Base-by-base conservation (phyloP, 305 asterid species). In the Striga hermonthica region DNA sequence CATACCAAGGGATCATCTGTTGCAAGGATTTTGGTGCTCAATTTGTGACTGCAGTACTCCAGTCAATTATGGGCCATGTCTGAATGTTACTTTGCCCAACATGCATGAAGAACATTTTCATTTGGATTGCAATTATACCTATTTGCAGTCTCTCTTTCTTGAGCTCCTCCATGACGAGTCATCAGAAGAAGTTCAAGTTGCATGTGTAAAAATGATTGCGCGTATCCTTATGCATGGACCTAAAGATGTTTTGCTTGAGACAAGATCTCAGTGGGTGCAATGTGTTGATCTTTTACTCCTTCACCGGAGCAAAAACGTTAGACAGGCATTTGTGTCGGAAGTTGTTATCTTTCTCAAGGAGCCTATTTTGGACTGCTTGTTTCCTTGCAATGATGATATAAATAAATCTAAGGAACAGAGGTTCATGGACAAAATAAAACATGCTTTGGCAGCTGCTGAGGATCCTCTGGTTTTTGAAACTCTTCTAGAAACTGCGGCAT, bases 171-270 rank as follows among this genome's bases (percentile, higher is more conserved):
- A 74, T 70, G 87, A 82, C 69, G 95, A 83, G 70, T 80, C 96
- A 68, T 82, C 90, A 11, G 95, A 84, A 81, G 96, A 86, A 59
- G 94, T 86, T 77, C 99, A 84, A 79, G 83, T 88, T 76, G 86
- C 90, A 55, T 88, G 95, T 79, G 92, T 88, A 54, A 79, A 78
- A 73, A 79, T 75, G 76, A 80, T 93, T 69, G 80, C 72, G 59
- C 80, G 92, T 67, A 75, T 90, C 76, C 94, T 93, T 79, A 67
- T 78, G 76, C 99, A 93, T 80, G 89, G 81, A 76, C 74, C 94
- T 62, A 71, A 74, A 71, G 86, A 82, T 64, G 49, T 72, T 74
- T 80, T 88, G 75, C 82, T 69, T 38, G 67, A 75, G 78, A 77
- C 95, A 60, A 86, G 90, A 85, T 72, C 79, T 63, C 87, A 87